Evolutionary conservation across 2,329 filamentous ascomycete genomes (phyloP), one percentile per base, ranked within the genome.

Genomic region (Paecilomyces sp.): DNA sequence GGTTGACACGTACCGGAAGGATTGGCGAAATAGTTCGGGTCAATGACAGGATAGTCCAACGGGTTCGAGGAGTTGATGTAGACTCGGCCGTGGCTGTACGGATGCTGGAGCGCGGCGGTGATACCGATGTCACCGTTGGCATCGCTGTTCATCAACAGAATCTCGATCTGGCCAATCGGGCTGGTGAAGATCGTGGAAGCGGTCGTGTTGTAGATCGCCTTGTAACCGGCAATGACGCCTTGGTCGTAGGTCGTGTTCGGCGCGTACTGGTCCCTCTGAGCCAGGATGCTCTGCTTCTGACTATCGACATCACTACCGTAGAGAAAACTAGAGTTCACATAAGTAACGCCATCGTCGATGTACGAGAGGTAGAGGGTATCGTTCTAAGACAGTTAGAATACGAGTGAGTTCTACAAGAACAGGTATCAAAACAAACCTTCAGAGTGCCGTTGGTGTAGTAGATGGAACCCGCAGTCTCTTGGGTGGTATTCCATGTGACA

Each of bases 21-120:
- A n/a, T 70, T 67, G 11, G 33, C 15, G 0, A 71, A 55, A 30
- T 71, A 71, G 50, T 68, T 69, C 1, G 68, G 68, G 51, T 71
- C 68, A 25, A 71, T 71, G 8, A 70, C 66, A 1, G 68, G 68
- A 51, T 66, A 67, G 30, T 70, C 66, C 56, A 71, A 57, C 18
- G 68, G 67, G 34, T 69, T 58, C 1, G 68, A 70, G 9, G 68
- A 70, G 55, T 70, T 70, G 61, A 71, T 71, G 52, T 69, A 69
- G 52, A 71, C 62, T 1, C 68, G 66, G 11, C 68, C 68, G 15
- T 70, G 68, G 47, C 68, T 70, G 58, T 64, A 69, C 13, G 70
- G 70, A 59, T 70, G 69, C 61, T 67, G 70, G 6, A 66, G 64
- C 52, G 66, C 68, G 24, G 67, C 68, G 9, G 67, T 69, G 18